Evolutionary conservation across 169 alveolate species (phyloP), one percentile per base, ranked within the genome.

Genomic region (Eimeria necatrix): DNA sequence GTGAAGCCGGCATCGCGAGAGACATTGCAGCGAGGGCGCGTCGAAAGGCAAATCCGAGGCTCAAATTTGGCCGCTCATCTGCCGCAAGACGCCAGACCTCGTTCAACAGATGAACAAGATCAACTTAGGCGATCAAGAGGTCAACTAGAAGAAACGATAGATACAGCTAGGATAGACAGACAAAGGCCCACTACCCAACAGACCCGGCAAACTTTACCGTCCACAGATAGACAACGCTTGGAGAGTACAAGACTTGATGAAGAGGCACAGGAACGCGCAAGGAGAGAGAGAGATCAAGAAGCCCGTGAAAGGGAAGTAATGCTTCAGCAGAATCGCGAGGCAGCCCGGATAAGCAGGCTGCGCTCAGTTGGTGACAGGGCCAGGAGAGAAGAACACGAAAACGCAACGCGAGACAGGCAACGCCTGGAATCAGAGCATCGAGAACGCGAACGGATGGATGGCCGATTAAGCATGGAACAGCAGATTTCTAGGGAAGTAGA

Each of bases 331-430:
- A 22, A 26, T n/a, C 83, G 24, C 7, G 83, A 71, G 6, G 52
- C 52, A n/a, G 83, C 2, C 10, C 2, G 87, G 87, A 10, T 12
- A 26, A 22, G 14, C 6, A 48, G 61, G 6, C 26, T 48, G 18
- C 61, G 61, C 9, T 4, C 61, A 48, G 87, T 14, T 6, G 24
- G 49, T 3, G 53, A 80, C 3, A 80, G 64, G 49, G 41, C 12
- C 9, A 9, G 18, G 49, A 80, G 71, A 24, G 89, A 80, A 20
- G 89, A 22, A n/a, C 41, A 80, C 20, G 89, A 80, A n/a, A 41
- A 80, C 20, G 71, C 89, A 4, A 2, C 20, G 18, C 59, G 70
- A 9, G 89, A 18, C 49, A 52, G 80, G 32, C 46, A 70, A 6
- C 26, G 46, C 20, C 59, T 14, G 87, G 41, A 76, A 4, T 18